Percentiles rank a stretch among this genome's conserved stretches.
These are phyloP conservation scores for Gossypium thurberi DNA, from an alignment of 345 rosid species.

Conservation along the genomic window DNA sequence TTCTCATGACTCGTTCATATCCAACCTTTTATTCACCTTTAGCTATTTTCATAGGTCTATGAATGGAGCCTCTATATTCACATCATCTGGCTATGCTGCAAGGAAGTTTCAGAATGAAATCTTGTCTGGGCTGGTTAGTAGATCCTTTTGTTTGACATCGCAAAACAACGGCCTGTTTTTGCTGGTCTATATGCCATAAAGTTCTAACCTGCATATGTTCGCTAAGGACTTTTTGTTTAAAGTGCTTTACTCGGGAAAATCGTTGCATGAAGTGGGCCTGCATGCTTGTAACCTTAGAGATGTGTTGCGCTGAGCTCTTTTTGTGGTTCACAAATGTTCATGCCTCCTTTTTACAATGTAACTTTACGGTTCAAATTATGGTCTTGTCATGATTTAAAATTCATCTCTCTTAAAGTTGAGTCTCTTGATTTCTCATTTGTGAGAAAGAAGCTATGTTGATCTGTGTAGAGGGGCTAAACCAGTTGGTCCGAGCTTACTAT, in stretches of 20 bases:
- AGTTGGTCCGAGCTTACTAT: background rate
- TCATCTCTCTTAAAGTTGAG: background rate
- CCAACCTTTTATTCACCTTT: background rate
- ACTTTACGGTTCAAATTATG: background rate
- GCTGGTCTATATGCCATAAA: background rate
- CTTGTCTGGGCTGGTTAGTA: conserved; percentile 31
- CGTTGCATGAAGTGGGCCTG: background rate
- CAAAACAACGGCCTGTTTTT: background rate
- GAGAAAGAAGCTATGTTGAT: too few relatives aligned
- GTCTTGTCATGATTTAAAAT: background rate
- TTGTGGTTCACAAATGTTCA: background rate
- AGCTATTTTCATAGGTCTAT: conserved; percentile 19
- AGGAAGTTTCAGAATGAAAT: conserved; percentile 42
- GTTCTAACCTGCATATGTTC: background rate
- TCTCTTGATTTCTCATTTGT: too few relatives aligned
- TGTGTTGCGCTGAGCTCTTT: background rate
- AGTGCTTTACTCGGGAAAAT: background rate
- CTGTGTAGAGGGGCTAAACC: too few relatives aligned
- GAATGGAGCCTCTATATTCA: conserved; percentile 40
- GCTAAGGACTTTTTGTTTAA: background rate
- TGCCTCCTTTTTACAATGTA: background rate
- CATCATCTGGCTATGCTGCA: conserved; percentile 34
- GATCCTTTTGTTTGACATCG: background rate
- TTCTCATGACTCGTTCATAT: background rate
- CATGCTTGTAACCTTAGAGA: background rate